Base-by-base conservation (phyloP, 2,329 filamentous ascomycete genomes). In the Lecanicillium sp. region DNA sequence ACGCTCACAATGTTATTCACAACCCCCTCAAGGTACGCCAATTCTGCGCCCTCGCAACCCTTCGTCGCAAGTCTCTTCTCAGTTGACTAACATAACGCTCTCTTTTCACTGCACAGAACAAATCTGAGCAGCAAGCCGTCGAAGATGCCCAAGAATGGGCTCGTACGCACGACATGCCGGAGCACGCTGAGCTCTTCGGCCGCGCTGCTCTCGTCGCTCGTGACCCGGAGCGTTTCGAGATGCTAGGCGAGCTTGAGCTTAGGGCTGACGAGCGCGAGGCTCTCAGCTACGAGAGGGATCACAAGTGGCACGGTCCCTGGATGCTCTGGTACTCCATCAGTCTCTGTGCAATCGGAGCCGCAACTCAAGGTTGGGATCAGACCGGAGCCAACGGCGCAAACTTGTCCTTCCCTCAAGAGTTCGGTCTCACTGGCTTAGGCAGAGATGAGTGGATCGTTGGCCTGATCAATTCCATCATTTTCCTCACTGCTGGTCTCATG, bases 341-440 rank as follows among this genome's bases (percentile, higher is more conserved):
- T 2, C 61, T 73, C 17, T 76, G 72, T 45, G 72, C 74, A 15
- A 60, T 77, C 35, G 73, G 70, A 17, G 73, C 74, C 11, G 72
- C 74, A 4, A 72, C 74, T 0, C 67, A 71, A 37, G 77, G 78
- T 5, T 81, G 78, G 77, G 77, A 81, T 49, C 74, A 81, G 56
- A 81, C 77, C 2, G 77, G 75, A 37, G 62, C 65, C 44, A 79
- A 79, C 47, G 75, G 75, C 17, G 77, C 78, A 41, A 81, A 77
- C 48, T 56, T 81, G 44, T 73, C 70, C 20, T 81, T 80, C 46
- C 75, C 73, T 0, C 9, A 59, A 58, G 40, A 62, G 51, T 49
- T 69, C 55, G 53, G 55, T 1, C 57, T 63, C 28, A 51, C 50
- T 2, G 48, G 53, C 17, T 31, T 33, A 0, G 67, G 67, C 4